phyloP scores from a whole-genome alignment of 805 yeast genomes.

The Barnettozyma vustinii region DNA sequence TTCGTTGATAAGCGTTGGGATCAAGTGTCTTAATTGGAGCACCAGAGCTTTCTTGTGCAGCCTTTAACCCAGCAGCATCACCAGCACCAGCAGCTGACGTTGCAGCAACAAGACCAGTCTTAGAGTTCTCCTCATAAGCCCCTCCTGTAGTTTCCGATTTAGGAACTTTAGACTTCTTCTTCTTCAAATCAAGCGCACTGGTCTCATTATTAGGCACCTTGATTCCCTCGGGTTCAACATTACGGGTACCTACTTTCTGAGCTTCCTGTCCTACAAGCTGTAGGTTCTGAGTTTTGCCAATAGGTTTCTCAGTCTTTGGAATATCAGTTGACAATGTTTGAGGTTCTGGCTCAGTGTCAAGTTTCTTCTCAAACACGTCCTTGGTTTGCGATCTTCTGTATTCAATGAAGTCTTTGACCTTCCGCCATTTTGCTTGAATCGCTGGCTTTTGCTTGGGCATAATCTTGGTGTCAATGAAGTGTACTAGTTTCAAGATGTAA shows the following conservation, averaged over 20 bases:
- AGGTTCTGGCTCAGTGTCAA: conserved; percentile 1
- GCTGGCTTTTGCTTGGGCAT: conserved; percentile 28
- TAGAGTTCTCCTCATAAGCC: conserved; percentile 7
- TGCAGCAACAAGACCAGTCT: conserved; percentile 4
- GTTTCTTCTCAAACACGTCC: conserved; percentile 13
- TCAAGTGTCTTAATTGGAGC: not conserved
- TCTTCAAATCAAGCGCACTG: not conserved
- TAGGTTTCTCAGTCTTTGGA: conserved; percentile 2
- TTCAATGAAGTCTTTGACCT: conserved; percentile 35
- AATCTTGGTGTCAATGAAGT: conserved; percentile 27
- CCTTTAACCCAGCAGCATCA: conserved; percentile 3
- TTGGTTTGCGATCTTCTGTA: conserved; percentile 34
- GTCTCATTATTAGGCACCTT: not conserved
- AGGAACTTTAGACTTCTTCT: not conserved
- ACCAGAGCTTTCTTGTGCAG: not conserved
- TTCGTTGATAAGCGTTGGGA: not conserved
- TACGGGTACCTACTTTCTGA: not conserved
- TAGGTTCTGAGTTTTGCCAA: conserved; percentile 4
- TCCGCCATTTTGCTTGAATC: conserved; percentile 32
- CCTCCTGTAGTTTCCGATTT: not conserved
- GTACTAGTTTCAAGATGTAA: conserved; percentile 26
- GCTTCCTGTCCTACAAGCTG: conserved; percentile 7
- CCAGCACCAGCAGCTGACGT: conserved; percentile 9
- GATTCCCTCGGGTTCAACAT: not conserved
- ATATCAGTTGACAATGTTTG: not conserved